Percentiles rank a stretch among this genome's conserved stretches.
Conservation (phyloP, 257 asterid species). For the Nicotiana otophora region DNA sequence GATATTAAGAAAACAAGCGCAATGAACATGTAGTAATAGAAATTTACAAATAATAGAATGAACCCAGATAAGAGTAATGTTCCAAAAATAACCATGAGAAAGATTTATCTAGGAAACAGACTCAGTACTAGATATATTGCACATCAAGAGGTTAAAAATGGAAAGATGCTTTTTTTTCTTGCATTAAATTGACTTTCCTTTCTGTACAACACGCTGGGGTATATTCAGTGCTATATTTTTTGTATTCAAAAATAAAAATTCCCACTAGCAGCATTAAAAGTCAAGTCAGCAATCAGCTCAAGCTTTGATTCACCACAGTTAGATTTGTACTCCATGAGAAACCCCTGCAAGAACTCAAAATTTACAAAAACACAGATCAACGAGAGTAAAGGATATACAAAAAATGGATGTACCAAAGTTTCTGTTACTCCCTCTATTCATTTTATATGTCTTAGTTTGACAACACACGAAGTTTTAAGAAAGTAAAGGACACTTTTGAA, state of each 20-base stretch:
- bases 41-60: neutral
- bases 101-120: neutral
- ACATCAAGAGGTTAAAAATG: neutral
- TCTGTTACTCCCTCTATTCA: neutral
- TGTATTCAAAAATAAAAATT: slow-evolving; percentile 6
- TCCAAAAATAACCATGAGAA: neutral
- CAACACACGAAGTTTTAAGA: no score
- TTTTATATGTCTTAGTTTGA: no score
- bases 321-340: neutral
- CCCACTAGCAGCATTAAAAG: neutral
- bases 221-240: neutral
- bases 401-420: neutral
- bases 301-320: neutral
- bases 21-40: no score
- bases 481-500: no score
- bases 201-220: slow-evolving; percentile 5
- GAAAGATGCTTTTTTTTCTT: neutral
- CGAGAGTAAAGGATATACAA: neutral
- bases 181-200: neutral
- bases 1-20: no score
- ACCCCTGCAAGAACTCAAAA: slow-evolving; percentile 5
- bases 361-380: neutral
- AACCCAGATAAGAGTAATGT: neutral
- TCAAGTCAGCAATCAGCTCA: neutral
- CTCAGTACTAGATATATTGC: neutral